Evolutionary conservation across 176 grass and related monocot genomes (phyloP), one percentile per base, ranked within the genome.

Genomic region (Rhipidocladum racemiflorum): DNA sequence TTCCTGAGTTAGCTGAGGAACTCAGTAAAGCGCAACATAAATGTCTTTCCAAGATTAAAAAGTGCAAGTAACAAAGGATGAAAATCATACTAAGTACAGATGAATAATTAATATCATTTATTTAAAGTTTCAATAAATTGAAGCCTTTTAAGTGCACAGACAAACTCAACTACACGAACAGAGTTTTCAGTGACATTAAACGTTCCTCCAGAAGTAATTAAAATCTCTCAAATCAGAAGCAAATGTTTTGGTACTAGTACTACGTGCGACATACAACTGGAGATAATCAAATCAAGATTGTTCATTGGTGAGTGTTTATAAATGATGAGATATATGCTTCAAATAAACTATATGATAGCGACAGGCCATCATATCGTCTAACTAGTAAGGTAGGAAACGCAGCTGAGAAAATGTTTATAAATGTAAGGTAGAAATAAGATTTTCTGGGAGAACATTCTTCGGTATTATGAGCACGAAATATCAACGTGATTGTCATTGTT

Each of bases 1-100:
- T 48, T 78, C 36, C 61, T 81, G n/a, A 71, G 71, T 89, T 77
- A 85, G 48, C 56, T 65, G 43, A 62, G 2, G 40, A 30, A 75
- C 10, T 64, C 54, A 46, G n/a, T 65, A 65, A 34, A 54, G 40
- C 2, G 46, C 30, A 69, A 32, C 23, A 70, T 48, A 53, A 34
- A 76, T 15, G 17, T 81, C 59, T 70, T 70, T 60, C 51, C 2
- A 15, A 69, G 50, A 70, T 57, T 57, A 9, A 81, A 57, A 43
- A 20, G 4, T 23, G 6, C 16, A 78, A 65, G 67, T 69, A 36
- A 72, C 18, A 57, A 68, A 56, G 24, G 17, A 65, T 16, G 36
- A 36, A 69, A 2, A 50, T 61, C 1, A 17, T 27, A 13, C 6
- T 1, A 1, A 13, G 14, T 29, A 29, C 17, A 74, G 15, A 65